Evolutionary conservation across 1,284 basidiomycete species (phyloP).

Genomic region (Sphagnurus paluster): DNA sequence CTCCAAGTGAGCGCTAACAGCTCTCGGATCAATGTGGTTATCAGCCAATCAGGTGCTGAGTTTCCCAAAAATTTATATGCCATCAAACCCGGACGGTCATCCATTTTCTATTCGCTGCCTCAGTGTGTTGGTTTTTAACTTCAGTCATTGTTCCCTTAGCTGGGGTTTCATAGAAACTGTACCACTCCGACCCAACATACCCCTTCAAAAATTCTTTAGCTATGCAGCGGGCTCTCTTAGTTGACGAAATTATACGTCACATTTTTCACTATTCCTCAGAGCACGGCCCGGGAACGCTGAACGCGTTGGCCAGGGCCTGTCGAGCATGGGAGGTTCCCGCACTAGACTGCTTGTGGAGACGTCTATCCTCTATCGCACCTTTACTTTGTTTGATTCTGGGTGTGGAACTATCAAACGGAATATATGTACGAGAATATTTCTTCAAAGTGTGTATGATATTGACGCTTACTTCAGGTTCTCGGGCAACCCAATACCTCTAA

Average conservation of each 20-base stretch:
- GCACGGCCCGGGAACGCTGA: constrained; percentile 28
- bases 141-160: no score
- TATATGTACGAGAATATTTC: constrained; percentile 28
- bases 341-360: constrained; percentile 53
- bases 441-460: not conserved
- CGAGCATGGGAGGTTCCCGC: constrained; percentile 57
- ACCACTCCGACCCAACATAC: no score
- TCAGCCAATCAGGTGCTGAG: constrained; percentile 11
- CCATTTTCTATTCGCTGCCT: constrained; percentile 7
- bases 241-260: constrained; percentile 51
- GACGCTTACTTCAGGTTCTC: constrained; percentile 19
- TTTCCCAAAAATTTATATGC: constrained; percentile 15
- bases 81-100: constrained; percentile 1
- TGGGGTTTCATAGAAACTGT: no score
- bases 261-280: constrained; percentile 41
- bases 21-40: constrained; percentile 9
- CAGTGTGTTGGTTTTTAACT: no score
- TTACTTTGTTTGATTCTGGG: constrained; percentile 45
- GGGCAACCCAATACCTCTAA: constrained; percentile 5
- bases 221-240: constrained; percentile 51
- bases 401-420: constrained; percentile 23
- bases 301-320: constrained; percentile 40
- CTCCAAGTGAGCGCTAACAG: no score
- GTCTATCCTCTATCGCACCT: constrained; percentile 45
- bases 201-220: not conserved